Evolutionary conservation across 495 filamentous ascomycete genomes (phyloP), one percentile per base, ranked within the genome.

Genomic region (Bacidia rubella): DNA sequence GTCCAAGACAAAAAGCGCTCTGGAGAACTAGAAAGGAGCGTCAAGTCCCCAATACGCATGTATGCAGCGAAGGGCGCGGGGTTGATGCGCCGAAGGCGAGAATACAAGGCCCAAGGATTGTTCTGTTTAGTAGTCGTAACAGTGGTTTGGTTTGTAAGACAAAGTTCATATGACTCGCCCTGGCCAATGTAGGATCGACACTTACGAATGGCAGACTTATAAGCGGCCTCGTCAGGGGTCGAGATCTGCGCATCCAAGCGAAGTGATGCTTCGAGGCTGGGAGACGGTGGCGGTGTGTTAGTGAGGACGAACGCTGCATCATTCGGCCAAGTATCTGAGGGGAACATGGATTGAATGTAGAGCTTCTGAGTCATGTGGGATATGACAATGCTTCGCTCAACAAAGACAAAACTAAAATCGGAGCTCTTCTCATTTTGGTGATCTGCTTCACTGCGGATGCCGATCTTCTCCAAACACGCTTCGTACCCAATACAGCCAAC

Each of bases 91-190:
- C 82, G 80, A 2, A 96, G 77, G 11, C 71, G 68, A 20, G 21
- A 41, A 44, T 62, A 62, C 5, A 56, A 29, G 5, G 66, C 65
- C 45, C 70, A 72, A 9, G 57, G 19, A 12, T 55, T 24, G 10
- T 59, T 64, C 7, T 50, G 55, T n/a, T 46, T 12, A 10, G 58
- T 49, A 17, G 60, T 53, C 5, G 67, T 68, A 25, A 76, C 52
- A n/a, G 67, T 72, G 52, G 85, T 87, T 59, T 86, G 79, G 22
- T 78, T 78, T 0, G 88, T 95, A 1, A 96, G 75, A 60, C 90
- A 96, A 19, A 98, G 76, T 62, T 98, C 92, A 66, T 98, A 98
- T 2, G 89, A 93, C 46, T 95, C 79, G 2, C 92, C 92, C 0
- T 78, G 72, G 4, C 78, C 70, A 51, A 98, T 83, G 56, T 76